Percentiles rank a stretch among this genome's conserved stretches.
Conservation (phyloP, 2,329 filamentous ascomycete species). For the Ophiostoma sp. region DNA sequence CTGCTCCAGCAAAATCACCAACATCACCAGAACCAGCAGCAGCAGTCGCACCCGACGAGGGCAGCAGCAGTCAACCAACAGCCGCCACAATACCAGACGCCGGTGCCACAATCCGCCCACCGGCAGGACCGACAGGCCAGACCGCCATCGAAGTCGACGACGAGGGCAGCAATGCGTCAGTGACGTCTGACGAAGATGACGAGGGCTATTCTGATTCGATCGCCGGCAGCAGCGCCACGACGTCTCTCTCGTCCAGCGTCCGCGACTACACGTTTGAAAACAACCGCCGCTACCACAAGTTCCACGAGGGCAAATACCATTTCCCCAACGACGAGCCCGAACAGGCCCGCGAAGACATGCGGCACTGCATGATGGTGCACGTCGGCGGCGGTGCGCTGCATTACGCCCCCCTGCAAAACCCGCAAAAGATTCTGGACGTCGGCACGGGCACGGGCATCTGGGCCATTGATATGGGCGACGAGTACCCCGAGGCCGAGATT, state of each 20-base stretch:
- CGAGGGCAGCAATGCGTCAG: background rate
- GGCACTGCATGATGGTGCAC: constrained; percentile 53
- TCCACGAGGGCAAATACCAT: constrained; percentile 33
- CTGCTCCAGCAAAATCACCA: background rate
- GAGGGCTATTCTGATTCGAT: constrained; percentile 25
- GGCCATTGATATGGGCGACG: constrained; percentile 32
- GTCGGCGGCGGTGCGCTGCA: constrained; percentile 51
- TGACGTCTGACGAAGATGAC: constrained; percentile 22
- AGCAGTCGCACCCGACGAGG: background rate
- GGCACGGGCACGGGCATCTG: constrained; percentile 36
- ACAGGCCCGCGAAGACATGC: constrained; percentile 49
- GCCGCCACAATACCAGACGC: background rate
- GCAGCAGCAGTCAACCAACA: background rate
- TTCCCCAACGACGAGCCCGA: constrained; percentile 46
- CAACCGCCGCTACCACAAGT: constrained; percentile 35
- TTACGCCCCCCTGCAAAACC: constrained; percentile 46
- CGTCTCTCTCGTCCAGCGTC: constrained; percentile 33
- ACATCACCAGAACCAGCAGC: background rate
- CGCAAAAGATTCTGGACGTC: constrained; percentile 33
- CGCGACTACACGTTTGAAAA: constrained; percentile 35
- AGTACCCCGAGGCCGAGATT: constrained; percentile 42
- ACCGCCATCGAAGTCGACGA: constrained; percentile 28
- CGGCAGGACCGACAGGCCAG: background rate
- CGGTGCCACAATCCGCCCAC: background rate
- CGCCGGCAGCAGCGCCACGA: constrained; percentile 24